Conservation (phyloP, 768 basidiomycete species). For the Leccinum fibrillosum region DNA sequence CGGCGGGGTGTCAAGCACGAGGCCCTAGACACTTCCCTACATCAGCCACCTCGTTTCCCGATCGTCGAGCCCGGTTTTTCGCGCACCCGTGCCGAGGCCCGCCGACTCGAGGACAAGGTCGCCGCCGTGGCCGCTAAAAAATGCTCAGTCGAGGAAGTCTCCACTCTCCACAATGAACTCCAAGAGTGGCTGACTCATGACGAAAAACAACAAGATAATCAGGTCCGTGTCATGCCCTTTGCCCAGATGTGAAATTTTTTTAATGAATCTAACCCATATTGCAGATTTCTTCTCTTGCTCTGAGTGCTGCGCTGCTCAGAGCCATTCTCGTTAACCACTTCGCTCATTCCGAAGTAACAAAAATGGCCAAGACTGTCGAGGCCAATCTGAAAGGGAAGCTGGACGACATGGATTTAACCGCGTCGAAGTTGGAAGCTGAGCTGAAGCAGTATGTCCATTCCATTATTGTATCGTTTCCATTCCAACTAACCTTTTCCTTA, state of each 20-base stretch:
- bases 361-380: constrained; percentile 62
- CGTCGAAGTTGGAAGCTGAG: constrained; percentile 64
- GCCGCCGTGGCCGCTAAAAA: constrained; percentile 78
- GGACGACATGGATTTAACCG: constrained; percentile 58
- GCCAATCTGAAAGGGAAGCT: constrained; percentile 59
- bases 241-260: constrained; percentile 3
- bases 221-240: constrained; percentile 50
- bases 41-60: constrained; percentile 47
- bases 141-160: constrained; percentile 85
- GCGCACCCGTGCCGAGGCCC: constrained; percentile 53
- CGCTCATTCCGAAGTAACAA: constrained; percentile 75
- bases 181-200: constrained; percentile 70
- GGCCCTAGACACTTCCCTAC: constrained; percentile 36
- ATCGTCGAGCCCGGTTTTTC: constrained; percentile 39
- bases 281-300: constrained; percentile 63
- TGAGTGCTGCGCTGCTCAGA: constrained; percentile 75
- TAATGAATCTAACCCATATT: constrained; percentile 23
- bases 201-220: constrained; percentile 52
- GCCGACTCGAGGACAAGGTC: constrained; percentile 73
- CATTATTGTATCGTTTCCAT: constrained; percentile 11
- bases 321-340: constrained; percentile 82
- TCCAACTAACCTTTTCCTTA: constrained; percentile 30
- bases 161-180: constrained; percentile 72
- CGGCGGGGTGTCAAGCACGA: constrained; percentile 51
- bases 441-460: constrained; percentile 59